Evolutionary conservation across 441 rosid genomes (phyloP).

Genomic region (Gossypium trilobum): DNA sequence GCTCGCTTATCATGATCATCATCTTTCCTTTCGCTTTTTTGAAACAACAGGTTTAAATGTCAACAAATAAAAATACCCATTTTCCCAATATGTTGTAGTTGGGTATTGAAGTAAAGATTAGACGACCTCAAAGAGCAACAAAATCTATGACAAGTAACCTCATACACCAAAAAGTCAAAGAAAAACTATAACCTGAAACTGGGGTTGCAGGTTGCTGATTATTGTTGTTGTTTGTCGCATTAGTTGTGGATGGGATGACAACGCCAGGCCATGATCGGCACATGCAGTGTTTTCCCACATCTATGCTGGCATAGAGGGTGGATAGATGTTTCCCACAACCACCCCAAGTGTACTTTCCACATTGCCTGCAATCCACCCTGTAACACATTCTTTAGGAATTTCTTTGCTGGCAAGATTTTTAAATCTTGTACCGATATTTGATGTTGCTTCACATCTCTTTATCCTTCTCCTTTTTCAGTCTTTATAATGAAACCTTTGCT

Average conservation of each 20-base stretch:
- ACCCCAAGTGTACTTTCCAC: conserved; percentile 36
- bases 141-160: too few relatives aligned
- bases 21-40: too few relatives aligned
- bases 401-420: background rate
- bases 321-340: conserved; percentile 45
- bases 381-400: conserved; percentile 31
- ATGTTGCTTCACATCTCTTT: background rate
- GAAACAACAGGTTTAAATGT: too few relatives aligned
- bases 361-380: conserved; percentile 35
- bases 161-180: too few relatives aligned
- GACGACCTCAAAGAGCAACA: too few relatives aligned
- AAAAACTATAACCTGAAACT: conserved; percentile 4
- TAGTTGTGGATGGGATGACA: conserved; percentile 6
- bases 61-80: too few relatives aligned
- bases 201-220: background rate
- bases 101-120: too few relatives aligned
- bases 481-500: background rate
- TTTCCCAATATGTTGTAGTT: too few relatives aligned
- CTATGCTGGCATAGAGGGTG: conserved; percentile 29
- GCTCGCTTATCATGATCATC: background rate
- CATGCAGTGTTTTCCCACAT: conserved; percentile 41
- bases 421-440: background rate
- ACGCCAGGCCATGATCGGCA: conserved; percentile 53
- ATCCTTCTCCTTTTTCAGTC: background rate
- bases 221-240: conserved; percentile 5